These are phyloP conservation scores for Helicostylum pulchrum DNA, from an alignment of 192 early-diverging fungal species.

Conservation along the genomic window DNA sequence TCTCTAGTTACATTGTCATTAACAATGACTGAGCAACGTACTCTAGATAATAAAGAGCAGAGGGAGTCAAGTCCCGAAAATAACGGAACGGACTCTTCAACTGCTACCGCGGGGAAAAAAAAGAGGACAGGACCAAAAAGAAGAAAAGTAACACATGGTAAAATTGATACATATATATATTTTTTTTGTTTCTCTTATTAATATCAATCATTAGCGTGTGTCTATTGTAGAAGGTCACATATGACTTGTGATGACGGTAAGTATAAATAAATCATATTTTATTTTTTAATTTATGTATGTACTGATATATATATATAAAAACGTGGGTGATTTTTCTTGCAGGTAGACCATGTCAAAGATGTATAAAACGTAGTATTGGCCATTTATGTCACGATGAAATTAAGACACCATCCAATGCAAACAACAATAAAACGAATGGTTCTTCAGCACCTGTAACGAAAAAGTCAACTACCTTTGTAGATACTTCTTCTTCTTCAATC, in stretches of 20 bases:
- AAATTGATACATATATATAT: background rate
- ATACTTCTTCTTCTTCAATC: too few species aligned
- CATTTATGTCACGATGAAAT: conserved; percentile 89
- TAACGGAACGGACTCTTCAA: background rate
- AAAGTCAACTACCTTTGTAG: conserved; percentile 9
- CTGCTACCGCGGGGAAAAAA: background rate
- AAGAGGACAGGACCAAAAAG: background rate
- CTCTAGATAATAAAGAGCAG: background rate
- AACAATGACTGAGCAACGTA: background rate
- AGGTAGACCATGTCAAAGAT: conserved; percentile 85
- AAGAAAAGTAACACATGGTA: conserved; percentile 9
- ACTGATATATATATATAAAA: too few species aligned
- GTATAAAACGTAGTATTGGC: conserved; percentile 89
- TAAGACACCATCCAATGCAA: conserved; percentile 24
- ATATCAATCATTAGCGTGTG: conserved; percentile 66
- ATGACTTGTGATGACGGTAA: conserved; percentile 92
- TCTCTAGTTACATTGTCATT: background rate
- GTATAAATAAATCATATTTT: background rate
- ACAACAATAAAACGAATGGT: background rate
- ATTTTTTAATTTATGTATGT: background rate
- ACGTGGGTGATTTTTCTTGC: background rate
- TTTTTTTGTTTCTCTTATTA: background rate
- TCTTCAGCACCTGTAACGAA: conserved; percentile 23
- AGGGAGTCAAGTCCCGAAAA: background rate
- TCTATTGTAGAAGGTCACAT: conserved; percentile 92